Conservation (phyloP, 2,329 filamentous ascomycete genomes). For the Aspergillus flavus region DNA sequence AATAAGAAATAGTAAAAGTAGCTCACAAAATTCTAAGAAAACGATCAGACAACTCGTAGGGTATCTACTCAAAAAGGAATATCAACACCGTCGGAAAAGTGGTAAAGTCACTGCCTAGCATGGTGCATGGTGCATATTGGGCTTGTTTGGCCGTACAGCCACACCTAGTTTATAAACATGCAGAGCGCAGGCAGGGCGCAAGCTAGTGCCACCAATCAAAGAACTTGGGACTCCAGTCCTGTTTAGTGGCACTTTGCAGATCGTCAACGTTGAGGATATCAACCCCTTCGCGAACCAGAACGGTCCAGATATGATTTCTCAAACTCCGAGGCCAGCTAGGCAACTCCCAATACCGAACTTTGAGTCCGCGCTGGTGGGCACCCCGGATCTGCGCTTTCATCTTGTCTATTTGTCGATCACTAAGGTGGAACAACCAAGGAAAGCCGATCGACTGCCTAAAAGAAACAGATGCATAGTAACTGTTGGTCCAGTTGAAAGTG, state of each 20-base stretch:
- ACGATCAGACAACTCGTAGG: background rate
- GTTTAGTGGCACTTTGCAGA: conserved; percentile 49
- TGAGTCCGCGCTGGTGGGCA: conserved; percentile 56
- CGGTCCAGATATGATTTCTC: conserved; percentile 58
- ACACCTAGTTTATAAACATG: background rate
- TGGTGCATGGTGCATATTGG: background rate
- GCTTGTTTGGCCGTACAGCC: background rate
- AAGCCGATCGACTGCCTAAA: conserved; percentile 53
- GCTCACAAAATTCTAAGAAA: background rate
- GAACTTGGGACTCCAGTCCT: conserved; percentile 49
- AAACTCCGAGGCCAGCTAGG: conserved; percentile 58
- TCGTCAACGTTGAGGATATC: conserved; percentile 64
- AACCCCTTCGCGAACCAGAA: conserved; percentile 56
- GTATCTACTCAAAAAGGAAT: conserved; percentile 4
- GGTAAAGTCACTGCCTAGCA: background rate
- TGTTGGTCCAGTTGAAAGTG: conserved; percentile 54
- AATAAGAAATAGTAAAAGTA: background rate
- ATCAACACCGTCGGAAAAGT: background rate
- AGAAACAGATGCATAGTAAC: conserved; percentile 60
- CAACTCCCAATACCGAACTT: conserved; percentile 60
- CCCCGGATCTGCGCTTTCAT: conserved; percentile 56
- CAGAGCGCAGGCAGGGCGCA: background rate
- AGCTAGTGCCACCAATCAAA: conserved; percentile 37
- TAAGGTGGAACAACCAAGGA: conserved; percentile 54
- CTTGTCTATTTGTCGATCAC: conserved; percentile 46